A percentile compares a stretch with the other conserved stretches of the same genome.
phyloP scores from a whole-genome alignment of 2,329 filamentous ascomycete species.

The Macrophomina pseudophaseolina region DNA sequence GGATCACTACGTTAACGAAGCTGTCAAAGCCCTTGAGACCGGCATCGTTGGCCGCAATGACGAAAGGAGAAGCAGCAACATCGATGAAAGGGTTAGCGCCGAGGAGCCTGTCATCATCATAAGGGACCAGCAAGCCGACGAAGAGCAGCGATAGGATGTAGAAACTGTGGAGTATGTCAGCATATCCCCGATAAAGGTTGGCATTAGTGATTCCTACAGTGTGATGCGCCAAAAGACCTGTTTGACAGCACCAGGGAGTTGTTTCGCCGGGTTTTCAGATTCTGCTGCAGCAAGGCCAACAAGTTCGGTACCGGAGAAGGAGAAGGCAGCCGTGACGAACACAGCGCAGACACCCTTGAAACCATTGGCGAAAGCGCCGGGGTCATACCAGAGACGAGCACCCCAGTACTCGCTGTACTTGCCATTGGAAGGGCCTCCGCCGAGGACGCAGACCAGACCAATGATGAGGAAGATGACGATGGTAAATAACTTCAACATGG shows the following conservation, averaged over 20 bases:
- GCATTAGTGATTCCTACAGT: slow-evolving; percentile 31
- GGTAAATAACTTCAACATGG: slow-evolving; percentile 82
- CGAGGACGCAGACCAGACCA: slow-evolving; percentile 83
- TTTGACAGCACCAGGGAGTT: slow-evolving; percentile 86
- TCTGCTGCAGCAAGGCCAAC: slow-evolving; percentile 80
- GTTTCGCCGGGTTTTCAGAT: slow-evolving; percentile 79
- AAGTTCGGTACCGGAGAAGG: slow-evolving; percentile 77
- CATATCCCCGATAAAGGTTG: background rate
- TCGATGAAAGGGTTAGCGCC: slow-evolving; percentile 63
- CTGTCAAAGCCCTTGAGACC: slow-evolving; percentile 81
- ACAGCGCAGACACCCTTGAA: slow-evolving; percentile 83
- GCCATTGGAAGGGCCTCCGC: slow-evolving; percentile 63
- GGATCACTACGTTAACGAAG: slow-evolving; percentile 93
- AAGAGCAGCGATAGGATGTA: slow-evolving; percentile 83
- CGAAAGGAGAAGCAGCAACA: slow-evolving; percentile 83
- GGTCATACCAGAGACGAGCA: slow-evolving; percentile 74
- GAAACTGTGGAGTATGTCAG: slow-evolving; percentile 55
- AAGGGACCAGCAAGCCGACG: slow-evolving; percentile 82
- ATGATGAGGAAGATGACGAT: slow-evolving; percentile 89
- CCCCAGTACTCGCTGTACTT: slow-evolving; percentile 68
- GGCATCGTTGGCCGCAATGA: slow-evolving; percentile 87
- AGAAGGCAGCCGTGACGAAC: slow-evolving; percentile 76
- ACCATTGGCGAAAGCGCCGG: slow-evolving; percentile 83
- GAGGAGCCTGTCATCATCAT: slow-evolving; percentile 68
- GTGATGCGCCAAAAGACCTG: slow-evolving; percentile 96